These are phyloP conservation scores for Teunomyces lycoperdinae DNA, from an alignment of 805 yeast genomes.

Conservation along the genomic window DNA sequence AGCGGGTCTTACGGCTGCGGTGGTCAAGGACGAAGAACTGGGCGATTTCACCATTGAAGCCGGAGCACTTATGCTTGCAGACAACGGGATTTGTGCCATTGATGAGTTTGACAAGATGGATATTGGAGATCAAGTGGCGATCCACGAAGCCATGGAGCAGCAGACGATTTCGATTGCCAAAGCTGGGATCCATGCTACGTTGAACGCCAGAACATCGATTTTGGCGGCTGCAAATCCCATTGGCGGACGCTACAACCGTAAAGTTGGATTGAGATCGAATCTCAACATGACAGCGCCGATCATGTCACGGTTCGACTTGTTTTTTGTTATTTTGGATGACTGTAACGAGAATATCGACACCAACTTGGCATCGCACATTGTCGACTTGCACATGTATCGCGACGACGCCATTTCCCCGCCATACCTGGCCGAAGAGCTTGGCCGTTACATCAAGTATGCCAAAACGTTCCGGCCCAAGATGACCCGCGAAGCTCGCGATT, in stretches of 20 bases:
- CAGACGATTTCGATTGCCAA: conserved; percentile 98
- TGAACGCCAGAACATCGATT: conserved; percentile 94
- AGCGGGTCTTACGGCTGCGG: conserved; percentile 98
- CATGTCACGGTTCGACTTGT: conserved; percentile 96
- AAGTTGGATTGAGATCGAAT: conserved; percentile 77
- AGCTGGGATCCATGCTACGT: conserved; percentile 97
- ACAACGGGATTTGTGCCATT: conserved; percentile 96
- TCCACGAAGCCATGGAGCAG: conserved; percentile 99
- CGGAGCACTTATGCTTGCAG: conserved; percentile 97
- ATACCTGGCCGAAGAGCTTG: conserved; percentile 80
- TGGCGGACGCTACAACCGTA: conserved; percentile 93
- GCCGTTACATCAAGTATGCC: conserved; percentile 88
- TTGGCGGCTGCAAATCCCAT: conserved; percentile 99
- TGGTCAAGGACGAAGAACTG: conserved; percentile 93
- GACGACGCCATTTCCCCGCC: conserved; percentile 92
- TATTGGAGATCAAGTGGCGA: conserved; percentile 90
- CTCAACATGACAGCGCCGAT: conserved; percentile 96
- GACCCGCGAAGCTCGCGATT: conserved; percentile 76
- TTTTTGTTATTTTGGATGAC: conserved; percentile 92
- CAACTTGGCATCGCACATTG: conserved; percentile 88
- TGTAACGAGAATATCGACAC: conserved; percentile 90
- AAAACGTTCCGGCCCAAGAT: conserved; percentile 87
- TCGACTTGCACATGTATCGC: conserved; percentile 83
- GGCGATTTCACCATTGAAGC: conserved; percentile 98
- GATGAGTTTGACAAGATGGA: conserved; percentile 99